Percentiles rank a stretch among this genome's conserved stretches.
These are phyloP conservation scores for Mesotaenium endlicherianum DNA, from an alignment of 139 green algal species.

Conservation along the genomic window DNA sequence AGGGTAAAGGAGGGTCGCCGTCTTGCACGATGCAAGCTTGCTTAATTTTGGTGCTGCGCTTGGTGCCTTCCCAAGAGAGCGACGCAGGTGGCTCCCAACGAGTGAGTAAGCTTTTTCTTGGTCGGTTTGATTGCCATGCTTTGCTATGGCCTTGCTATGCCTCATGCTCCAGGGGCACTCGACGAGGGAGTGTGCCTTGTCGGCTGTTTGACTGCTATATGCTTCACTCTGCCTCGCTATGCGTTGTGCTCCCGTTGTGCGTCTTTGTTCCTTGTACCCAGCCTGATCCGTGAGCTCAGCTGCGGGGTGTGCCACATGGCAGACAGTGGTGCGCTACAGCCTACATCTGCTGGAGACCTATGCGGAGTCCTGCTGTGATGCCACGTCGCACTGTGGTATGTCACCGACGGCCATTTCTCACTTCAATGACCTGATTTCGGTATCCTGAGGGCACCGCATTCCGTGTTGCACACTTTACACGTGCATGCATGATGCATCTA, in stretches of 20 bases:
- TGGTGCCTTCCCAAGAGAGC: too few relatives aligned
- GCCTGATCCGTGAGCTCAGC: too few relatives aligned
- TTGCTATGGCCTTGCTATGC: neutral
- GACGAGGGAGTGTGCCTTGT: too few relatives aligned
- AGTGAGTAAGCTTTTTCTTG: too few relatives aligned
- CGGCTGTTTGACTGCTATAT: too few relatives aligned
- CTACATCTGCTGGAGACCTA: neutral
- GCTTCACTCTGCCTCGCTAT: neutral
- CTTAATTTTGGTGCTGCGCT: too few relatives aligned
- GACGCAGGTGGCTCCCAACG: too few relatives aligned
- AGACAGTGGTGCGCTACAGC: neutral
- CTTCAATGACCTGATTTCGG: neutral
- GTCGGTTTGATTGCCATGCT: neutral
- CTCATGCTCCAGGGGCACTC: too few relatives aligned
- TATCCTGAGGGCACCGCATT: neutral
- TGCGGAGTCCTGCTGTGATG: neutral
- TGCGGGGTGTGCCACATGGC: too few relatives aligned
- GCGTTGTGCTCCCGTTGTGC: neutral
- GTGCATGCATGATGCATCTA: neutral
- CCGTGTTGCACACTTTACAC: neutral
- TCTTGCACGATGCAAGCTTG: too few relatives aligned
- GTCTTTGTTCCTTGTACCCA: neutral
- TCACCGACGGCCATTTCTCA: neutral
- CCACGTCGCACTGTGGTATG: neutral
- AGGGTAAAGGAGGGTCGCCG: too few relatives aligned